Evolutionary conservation across 805 yeast species (phyloP).

Genomic region (Lachancea cidri): DNA sequence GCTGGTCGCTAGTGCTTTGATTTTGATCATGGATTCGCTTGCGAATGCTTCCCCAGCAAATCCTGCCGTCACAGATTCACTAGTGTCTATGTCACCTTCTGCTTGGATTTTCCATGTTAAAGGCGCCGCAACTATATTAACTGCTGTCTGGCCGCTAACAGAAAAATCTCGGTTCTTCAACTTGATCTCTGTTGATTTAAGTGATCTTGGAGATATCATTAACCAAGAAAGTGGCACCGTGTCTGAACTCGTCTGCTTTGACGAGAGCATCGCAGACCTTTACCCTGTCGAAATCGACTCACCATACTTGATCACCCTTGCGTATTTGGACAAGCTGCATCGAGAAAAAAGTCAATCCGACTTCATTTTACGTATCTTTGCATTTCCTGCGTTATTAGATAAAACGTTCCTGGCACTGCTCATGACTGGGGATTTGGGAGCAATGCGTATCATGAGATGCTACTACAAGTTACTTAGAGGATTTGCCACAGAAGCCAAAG

Average conservation of each 20-base stretch:
- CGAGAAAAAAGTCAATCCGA: slow-evolving; percentile 79
- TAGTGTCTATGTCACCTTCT: slow-evolving; percentile 66
- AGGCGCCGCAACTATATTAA: slow-evolving; percentile 92
- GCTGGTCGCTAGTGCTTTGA: slow-evolving; percentile 83
- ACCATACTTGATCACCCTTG: slow-evolving; percentile 82
- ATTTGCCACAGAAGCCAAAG: slow-evolving; percentile 82
- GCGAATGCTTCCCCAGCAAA: slow-evolving; percentile 70
- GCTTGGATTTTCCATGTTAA: slow-evolving; percentile 97
- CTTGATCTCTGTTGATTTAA: slow-evolving; percentile 78
- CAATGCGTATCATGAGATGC: slow-evolving; percentile 87
- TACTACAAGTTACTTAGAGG: slow-evolving; percentile 78
- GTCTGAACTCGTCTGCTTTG: slow-evolving; percentile 74
- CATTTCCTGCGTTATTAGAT: slow-evolving; percentile 89
- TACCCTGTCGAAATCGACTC: slow-evolving; percentile 81
- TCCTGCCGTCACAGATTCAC: slow-evolving; percentile 21
- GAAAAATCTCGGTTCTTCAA: slow-evolving; percentile 61
- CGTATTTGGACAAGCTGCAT: slow-evolving; percentile 77
- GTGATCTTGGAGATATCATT: slow-evolving; percentile 72
- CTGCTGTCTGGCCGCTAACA: slow-evolving; percentile 93
- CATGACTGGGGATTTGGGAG: slow-evolving; percentile 78
- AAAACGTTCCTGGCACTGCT: slow-evolving; percentile 69
- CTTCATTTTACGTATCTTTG: slow-evolving; percentile 80
- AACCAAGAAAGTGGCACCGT: slow-evolving; percentile 35
- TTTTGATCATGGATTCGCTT: slow-evolving; percentile 85
- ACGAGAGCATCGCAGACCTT: slow-evolving; percentile 74